A percentile compares a stretch with the other conserved stretches of the same genome.
Evolutionary conservation across 768 basidiomycete genomes (phyloP).

Genomic region (Termitomyces sp.): DNA sequence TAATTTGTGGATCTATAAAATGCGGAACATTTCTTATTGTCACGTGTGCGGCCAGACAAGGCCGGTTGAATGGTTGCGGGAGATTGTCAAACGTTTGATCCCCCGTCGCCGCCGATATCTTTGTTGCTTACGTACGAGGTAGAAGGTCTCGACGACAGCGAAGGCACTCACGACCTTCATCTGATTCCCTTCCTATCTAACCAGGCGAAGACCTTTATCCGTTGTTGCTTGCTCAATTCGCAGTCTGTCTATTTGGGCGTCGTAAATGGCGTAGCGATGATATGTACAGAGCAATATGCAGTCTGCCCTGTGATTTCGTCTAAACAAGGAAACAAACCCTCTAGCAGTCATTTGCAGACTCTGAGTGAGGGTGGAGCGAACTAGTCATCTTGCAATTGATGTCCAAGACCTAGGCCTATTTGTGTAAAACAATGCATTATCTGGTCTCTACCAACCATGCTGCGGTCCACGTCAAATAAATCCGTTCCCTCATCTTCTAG

Average conservation of each 20-base stretch:
- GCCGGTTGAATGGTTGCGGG: not conserved
- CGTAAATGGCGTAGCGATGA: not conserved
- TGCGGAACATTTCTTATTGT: not conserved
- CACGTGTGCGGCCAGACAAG: not conserved
- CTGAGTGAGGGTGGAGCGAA: no score
- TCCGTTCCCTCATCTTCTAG: no score
- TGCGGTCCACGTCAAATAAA: not conserved
- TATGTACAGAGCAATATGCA: not conserved
- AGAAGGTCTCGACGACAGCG: not conserved
- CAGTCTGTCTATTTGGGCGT: no score
- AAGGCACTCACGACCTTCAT: not conserved
- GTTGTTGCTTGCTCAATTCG: not conserved
- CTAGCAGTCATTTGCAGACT: no score
- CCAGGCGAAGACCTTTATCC: not conserved
- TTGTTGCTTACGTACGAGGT: not conserved
- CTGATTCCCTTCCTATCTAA: not conserved
- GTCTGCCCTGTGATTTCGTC: not conserved
- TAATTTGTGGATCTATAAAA: not conserved
- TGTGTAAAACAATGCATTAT: not conserved
- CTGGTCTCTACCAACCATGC: no score
- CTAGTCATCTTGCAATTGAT: not conserved
- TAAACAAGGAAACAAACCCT: not conserved
- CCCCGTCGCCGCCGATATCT: not conserved
- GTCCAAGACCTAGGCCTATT: not conserved
- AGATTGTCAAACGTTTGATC: not conserved